Evolutionary conservation across 805 yeast species (phyloP).

Genomic region (Metschnikowia baotianmanensis): DNA sequence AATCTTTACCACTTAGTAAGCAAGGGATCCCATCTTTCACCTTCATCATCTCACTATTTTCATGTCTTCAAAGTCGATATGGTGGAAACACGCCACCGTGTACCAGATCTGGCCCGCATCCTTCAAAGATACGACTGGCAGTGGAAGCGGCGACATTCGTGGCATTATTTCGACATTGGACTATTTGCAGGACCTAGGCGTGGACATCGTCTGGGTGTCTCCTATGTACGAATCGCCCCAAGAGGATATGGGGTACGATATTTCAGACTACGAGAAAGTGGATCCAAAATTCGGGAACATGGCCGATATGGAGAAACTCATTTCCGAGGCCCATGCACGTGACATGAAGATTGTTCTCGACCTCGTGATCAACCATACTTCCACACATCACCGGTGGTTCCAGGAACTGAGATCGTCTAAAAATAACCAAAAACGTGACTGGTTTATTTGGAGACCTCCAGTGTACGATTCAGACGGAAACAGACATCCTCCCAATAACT

Average conservation of each 20-base stretch:
- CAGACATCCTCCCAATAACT: slow-evolving; percentile 56
- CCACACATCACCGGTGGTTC: slow-evolving; percentile 57
- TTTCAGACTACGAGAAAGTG: slow-evolving; percentile 51
- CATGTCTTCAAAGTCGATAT: slow-evolving; percentile 20
- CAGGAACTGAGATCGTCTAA: slow-evolving; percentile 52
- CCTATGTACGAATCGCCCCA: slow-evolving; percentile 61
- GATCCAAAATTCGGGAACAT: slow-evolving; percentile 53
- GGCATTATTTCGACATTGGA: slow-evolving; percentile 53
- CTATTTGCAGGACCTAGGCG: slow-evolving; percentile 49
- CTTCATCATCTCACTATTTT: too few relatives aligned
- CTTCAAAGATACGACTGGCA: slow-evolving; percentile 56
- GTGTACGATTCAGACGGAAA: slow-evolving; percentile 45
- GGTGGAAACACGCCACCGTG: slow-evolving; percentile 60
- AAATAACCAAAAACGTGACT: slow-evolving; percentile 55
- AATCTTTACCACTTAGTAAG: too few relatives aligned
- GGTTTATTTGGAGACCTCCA: slow-evolving; percentile 59
- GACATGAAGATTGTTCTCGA: slow-evolving; percentile 54
- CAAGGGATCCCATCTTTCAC: too few relatives aligned
- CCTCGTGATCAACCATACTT: slow-evolving; percentile 58
- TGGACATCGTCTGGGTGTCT: slow-evolving; percentile 55
- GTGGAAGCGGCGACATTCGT: slow-evolving; percentile 56
- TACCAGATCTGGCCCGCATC: slow-evolving; percentile 65
- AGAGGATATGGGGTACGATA: slow-evolving; percentile 64
- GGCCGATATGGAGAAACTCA: slow-evolving; percentile 49
- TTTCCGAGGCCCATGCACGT: slow-evolving; percentile 45